Evolutionary conservation across 192 early-diverging fungal genomes (phyloP), one percentile per base, ranked within the genome.

Genomic region (Umbelopsis vinacea): DNA sequence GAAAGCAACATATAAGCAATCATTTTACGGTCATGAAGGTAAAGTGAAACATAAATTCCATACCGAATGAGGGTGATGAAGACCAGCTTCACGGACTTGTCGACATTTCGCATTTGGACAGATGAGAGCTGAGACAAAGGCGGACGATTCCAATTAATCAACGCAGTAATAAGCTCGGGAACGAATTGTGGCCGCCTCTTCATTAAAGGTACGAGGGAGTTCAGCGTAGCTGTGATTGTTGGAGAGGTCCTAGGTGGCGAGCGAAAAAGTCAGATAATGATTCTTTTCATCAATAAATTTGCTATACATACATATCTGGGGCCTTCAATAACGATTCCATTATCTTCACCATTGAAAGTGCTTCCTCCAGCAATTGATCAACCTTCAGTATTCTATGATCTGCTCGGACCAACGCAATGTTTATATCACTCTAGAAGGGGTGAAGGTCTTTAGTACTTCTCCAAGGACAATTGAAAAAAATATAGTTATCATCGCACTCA

Each of bases 61-160:
- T 78, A 79, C 82, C 76, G 74, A 33, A 84, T 76, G 2, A 84
- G 29, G 47, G 80, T 67, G 10, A 74, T 54, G 26, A 84, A 71
- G 22, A 71, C 68, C 10, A 79, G 47, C 40, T 74, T 72, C 9
- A 84, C 71, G 9, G 68, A 22, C 37, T 79, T 81, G 38, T 76
- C 71, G 14, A 82, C 71, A 40, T 68, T 84, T 60, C 66, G 52
- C 21, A 75, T 55, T 46, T 77, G 67, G 7, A 68, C 46, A 21
- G 77, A 46, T 14, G 72, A 68, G 4, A 71, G 66, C 6, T 71
- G 57, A 7, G 69, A 52, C 19, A 68, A 48, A 6, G 38, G 71
- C n/a, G 54, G 55, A 12, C 70, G 68, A 22, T 40, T 67, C 76
- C 83, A 81, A 37, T 26, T 52, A 10, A 52, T 43, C 2, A 84